phyloP scores from a whole-genome alignment of 2,329 filamentous ascomycete genomes.

The Magnaporthiopsis poae region DNA sequence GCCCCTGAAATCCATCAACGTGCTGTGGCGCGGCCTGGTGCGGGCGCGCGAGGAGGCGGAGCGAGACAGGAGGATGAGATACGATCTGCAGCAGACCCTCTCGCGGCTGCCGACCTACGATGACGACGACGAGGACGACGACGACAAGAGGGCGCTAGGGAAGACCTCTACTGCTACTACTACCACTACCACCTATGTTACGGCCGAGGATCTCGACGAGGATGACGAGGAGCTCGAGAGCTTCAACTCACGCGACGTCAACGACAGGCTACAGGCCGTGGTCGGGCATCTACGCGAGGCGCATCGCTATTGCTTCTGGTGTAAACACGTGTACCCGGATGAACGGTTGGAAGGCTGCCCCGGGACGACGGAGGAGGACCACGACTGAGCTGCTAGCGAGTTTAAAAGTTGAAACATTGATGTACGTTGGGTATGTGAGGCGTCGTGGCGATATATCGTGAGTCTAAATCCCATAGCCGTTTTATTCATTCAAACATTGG shows the following conservation, averaged over 20 bases:
- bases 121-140: slow-evolving; percentile 57
- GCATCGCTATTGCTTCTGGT: slow-evolving; percentile 90
- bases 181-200: slow-evolving; percentile 30
- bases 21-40: slow-evolving; percentile 71
- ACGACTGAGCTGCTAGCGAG: slow-evolving; percentile 29
- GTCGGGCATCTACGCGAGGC: slow-evolving; percentile 60
- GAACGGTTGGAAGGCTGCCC: slow-evolving; percentile 77
- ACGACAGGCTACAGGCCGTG: slow-evolving; percentile 56
- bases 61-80: slow-evolving; percentile 53
- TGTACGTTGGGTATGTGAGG: not conserved
- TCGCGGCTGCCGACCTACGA: slow-evolving; percentile 51
- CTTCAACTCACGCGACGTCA: slow-evolving; percentile 60
- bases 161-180: slow-evolving; percentile 46
- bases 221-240: slow-evolving; percentile 72
- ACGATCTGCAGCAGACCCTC: slow-evolving; percentile 54
- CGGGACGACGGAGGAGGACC: slow-evolving; percentile 75
- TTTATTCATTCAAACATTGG: not conserved
- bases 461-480: not conserved
- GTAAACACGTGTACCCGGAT: slow-evolving; percentile 73
- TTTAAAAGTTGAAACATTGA: not conserved
- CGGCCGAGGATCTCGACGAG: slow-evolving; percentile 62
- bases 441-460: not conserved
- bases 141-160: slow-evolving; percentile 61
- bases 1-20: slow-evolving; percentile 57
- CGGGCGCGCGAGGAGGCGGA: slow-evolving; percentile 61